Evolutionary conservation across 164 flowering plant species (phyloP).

Genomic region (Piper betle): DNA sequence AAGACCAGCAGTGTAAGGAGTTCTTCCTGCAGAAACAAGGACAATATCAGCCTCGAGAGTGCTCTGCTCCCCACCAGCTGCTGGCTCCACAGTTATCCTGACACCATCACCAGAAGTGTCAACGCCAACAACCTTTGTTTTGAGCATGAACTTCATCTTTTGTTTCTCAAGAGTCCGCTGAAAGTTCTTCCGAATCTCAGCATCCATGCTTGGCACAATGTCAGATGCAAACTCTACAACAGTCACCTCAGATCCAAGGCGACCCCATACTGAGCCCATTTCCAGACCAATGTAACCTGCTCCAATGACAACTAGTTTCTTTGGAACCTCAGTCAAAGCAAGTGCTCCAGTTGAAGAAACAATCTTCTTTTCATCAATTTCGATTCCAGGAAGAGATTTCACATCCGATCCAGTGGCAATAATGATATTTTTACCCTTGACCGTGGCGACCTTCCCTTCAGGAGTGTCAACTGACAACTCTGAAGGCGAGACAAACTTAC

Average conservation of each 20-base stretch:
- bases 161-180: constrained; percentile 76
- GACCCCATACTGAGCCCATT: constrained; percentile 86
- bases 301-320: constrained; percentile 69
- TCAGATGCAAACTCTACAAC: constrained; percentile 77
- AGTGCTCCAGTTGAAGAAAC: constrained; percentile 83
- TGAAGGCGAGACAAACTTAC: constrained; percentile 56
- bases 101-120: constrained; percentile 45
- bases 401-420: constrained; percentile 84
- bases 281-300: constrained; percentile 92
- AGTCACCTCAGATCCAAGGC: constrained; percentile 77
- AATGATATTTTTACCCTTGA: constrained; percentile 67
- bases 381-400: constrained; percentile 64
- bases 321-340: constrained; percentile 51
- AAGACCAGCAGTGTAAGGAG: constrained; percentile 61
- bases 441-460: constrained; percentile 53
- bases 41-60: constrained; percentile 74
- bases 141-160: constrained; percentile 68
- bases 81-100: constrained; percentile 58
- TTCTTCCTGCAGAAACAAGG: constrained; percentile 73
- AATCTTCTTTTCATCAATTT: constrained; percentile 66
- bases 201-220: constrained; percentile 72
- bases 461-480: constrained; percentile 61
- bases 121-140: constrained; percentile 67
- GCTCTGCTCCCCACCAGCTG: constrained; percentile 63
- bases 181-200: constrained; percentile 58